These are phyloP conservation scores for Cladosporium sp. DNA, from an alignment of 2,329 filamentous ascomycete genomes.

Conservation along the genomic window DNA sequence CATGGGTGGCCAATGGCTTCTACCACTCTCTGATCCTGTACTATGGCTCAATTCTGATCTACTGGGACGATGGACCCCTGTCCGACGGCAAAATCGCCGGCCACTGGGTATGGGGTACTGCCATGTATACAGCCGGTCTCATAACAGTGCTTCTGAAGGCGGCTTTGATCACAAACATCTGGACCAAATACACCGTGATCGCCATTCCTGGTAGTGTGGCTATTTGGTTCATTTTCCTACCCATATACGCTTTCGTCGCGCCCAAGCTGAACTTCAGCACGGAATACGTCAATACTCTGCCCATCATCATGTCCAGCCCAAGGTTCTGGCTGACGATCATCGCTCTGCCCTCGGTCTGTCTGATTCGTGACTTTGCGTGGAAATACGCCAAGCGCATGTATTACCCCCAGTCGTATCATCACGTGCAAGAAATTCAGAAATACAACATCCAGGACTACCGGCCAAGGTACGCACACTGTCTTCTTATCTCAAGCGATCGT, in stretches of 20 bases:
- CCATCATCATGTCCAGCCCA: slow-evolving; percentile 72
- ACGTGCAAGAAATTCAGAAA: slow-evolving; percentile 99
- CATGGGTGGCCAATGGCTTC: slow-evolving; percentile 91
- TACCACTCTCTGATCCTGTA: slow-evolving; percentile 96
- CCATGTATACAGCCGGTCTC: slow-evolving; percentile 90
- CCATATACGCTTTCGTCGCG: slow-evolving; percentile 79
- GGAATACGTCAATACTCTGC: slow-evolving; percentile 82
- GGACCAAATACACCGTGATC: slow-evolving; percentile 96
- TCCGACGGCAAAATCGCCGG: slow-evolving; percentile 76
- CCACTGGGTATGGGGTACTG: slow-evolving; percentile 97
- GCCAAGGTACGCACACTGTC: slow-evolving; percentile 63
- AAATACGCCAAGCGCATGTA: slow-evolving; percentile 99
- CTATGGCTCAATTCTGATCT: slow-evolving; percentile 75
- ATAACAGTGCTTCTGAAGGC: slow-evolving; percentile 93
- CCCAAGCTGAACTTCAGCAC: slow-evolving; percentile 75
- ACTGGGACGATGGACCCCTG: slow-evolving; percentile 72
- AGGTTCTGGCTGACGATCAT: slow-evolving; percentile 90
- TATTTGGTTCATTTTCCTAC: slow-evolving; percentile 88
- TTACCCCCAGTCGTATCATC: slow-evolving; percentile 89
- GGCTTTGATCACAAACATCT: slow-evolving; percentile 90
- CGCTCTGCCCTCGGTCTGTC: slow-evolving; percentile 72
- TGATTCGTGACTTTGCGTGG: slow-evolving; percentile 87
- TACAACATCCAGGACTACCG: slow-evolving; percentile 99
- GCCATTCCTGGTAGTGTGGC: slow-evolving; percentile 91
- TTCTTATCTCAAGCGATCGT: background rate